Percentiles rank a stretch among this genome's conserved stretches.
phyloP scores from a whole-genome alignment of 345 rosid species.

The Rubroshorea leprosula region DNA sequence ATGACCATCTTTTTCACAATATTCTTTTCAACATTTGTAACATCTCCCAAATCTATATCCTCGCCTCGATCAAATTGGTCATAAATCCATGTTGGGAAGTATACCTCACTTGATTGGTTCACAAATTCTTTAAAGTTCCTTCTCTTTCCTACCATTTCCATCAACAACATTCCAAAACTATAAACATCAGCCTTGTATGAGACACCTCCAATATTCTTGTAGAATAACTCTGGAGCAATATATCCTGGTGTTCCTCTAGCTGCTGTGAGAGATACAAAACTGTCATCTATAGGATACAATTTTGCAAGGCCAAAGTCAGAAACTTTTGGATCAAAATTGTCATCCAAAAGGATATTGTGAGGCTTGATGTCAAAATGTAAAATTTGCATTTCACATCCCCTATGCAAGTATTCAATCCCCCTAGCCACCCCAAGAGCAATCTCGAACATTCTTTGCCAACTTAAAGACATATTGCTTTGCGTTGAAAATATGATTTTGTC shows the following conservation, averaged over 20 bases:
- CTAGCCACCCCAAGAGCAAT: constrained; percentile 23
- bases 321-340: constrained; percentile 3
- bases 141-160: constrained; percentile 25
- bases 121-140: not conserved
- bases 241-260: constrained; percentile 23
- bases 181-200: constrained; percentile 10
- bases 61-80: not conserved
- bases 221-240: constrained; percentile 3
- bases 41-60: not conserved
- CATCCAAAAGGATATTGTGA: constrained; percentile 14
- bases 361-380: constrained; percentile 19
- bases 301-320: constrained; percentile 30
- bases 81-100: constrained; percentile 10
- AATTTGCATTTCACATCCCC: constrained; percentile 20
- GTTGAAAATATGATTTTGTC: constrained; percentile 19
- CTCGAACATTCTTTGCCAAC: constrained; percentile 16
- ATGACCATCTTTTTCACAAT: constrained; percentile 24
- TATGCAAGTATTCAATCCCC: constrained; percentile 26
- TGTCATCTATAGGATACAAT: constrained; percentile 8
- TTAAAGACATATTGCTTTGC: not conserved
- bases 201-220: constrained; percentile 3
- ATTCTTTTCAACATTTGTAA: not conserved
- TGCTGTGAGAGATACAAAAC: constrained; percentile 4
- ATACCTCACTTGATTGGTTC: constrained; percentile 2
- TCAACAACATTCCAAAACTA: constrained; percentile 22